phyloP scores from a whole-genome alignment of 164 flowering plant genomes.

The Litsea cubeba region DNA sequence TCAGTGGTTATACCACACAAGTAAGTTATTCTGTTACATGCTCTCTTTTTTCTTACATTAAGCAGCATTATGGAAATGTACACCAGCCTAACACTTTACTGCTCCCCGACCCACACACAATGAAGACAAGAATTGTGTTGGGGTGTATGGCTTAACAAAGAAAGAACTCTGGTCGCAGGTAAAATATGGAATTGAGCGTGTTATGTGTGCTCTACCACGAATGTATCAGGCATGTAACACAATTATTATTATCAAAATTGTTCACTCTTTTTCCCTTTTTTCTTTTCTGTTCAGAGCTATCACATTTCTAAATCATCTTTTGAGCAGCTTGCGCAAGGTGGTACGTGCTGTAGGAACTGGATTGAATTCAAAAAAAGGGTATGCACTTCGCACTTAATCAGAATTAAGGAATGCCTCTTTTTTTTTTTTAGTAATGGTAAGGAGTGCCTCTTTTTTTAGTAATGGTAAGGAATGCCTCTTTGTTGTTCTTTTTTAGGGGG shows the following conservation, averaged over 20 bases:
- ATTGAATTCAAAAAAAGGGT: conserved; percentile 97
- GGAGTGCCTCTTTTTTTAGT: too few relatives aligned
- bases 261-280: neutral
- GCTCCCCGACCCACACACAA: neutral
- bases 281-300: conserved; percentile 13
- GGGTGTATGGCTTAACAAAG: neutral
- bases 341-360: conserved; percentile 99
- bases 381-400: conserved; percentile 9
- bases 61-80: neutral
- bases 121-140: neutral
- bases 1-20: conserved; percentile 94
- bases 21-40: conserved; percentile 31
- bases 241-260: neutral
- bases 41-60: neutral
- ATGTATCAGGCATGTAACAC: conserved; percentile 72
- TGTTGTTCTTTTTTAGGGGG: neutral
- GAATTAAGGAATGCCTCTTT: too few relatives aligned
- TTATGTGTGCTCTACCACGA: conserved; percentile 71
- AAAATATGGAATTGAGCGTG: conserved; percentile 84
- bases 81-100: neutral
- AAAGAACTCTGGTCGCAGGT: conserved; percentile 45
- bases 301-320: conserved; percentile 15
- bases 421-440: too few relatives aligned
- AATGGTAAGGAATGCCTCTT: too few relatives aligned
- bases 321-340: conserved; percentile 97